phyloP scores from a whole-genome alignment of 2,329 filamentous ascomycete genomes.

The Aspergillus texensis region DNA sequence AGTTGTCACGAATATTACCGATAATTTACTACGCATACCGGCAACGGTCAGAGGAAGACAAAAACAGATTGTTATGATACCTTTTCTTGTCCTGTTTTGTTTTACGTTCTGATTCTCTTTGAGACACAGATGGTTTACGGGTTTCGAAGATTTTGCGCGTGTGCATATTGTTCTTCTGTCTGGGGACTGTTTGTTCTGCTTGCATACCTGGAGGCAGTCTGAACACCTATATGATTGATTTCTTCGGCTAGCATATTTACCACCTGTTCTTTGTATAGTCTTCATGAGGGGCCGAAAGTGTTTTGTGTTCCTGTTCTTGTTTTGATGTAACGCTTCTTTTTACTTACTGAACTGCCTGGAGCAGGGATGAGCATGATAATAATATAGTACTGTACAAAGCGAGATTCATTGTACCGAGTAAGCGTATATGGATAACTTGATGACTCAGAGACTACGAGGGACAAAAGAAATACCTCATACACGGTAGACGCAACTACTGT shows the following conservation, averaged over 20 bases:
- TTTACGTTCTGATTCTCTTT: slow-evolving; percentile 12
- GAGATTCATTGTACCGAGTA: neutral
- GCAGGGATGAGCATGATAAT: neutral
- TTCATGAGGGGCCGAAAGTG: neutral
- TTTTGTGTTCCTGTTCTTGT: neutral
- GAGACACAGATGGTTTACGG: neutral
- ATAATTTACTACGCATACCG: slow-evolving; percentile 4
- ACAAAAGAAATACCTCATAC: neutral
- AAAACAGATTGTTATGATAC: slow-evolving; percentile 8
- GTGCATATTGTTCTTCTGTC: neutral
- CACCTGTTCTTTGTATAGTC: neutral
- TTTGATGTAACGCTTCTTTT: neutral
- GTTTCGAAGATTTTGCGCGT: neutral
- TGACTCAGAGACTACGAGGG: neutral
- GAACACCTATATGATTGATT: slow-evolving; percentile 17
- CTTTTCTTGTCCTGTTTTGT: slow-evolving; percentile 6
- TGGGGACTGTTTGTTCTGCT: neutral
- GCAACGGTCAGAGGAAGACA: slow-evolving; percentile 1
- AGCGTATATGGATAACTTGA: too few species aligned
- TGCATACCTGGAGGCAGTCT: slow-evolving; percentile 18
- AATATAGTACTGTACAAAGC: neutral
- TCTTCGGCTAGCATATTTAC: slow-evolving; percentile 11
- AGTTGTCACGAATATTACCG: neutral
- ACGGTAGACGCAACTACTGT: neutral
- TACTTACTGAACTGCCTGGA: neutral